phyloP scores from a whole-genome alignment of 208 protist species.

The Trypanosoma congolense region DNA sequence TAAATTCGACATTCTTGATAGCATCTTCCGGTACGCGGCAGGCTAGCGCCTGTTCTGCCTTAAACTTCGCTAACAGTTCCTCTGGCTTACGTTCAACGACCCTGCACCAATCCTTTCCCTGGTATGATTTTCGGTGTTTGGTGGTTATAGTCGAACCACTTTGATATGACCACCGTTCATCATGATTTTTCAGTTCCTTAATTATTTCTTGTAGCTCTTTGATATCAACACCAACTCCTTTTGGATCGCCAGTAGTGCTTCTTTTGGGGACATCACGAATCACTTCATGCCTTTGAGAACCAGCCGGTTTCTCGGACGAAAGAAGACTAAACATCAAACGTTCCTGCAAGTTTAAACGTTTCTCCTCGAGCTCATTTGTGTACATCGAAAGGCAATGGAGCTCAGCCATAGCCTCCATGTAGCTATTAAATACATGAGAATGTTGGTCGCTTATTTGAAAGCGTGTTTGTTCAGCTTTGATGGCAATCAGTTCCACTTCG shows the following conservation, averaged over 20 bases:
- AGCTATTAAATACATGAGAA: conserved; percentile 16
- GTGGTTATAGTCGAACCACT: conserved; percentile 27
- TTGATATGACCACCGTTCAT: conserved; percentile 31
- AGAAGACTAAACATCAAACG: conserved; percentile 29
- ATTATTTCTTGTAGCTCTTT: conserved; percentile 30
- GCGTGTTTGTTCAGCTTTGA: conserved; percentile 25
- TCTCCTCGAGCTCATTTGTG: conserved; percentile 46
- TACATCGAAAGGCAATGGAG: conserved; percentile 46
- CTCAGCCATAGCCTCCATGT: conserved; percentile 28
- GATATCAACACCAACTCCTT: conserved; percentile 1
- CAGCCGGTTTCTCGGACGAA: background rate
- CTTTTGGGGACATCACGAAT: background rate
- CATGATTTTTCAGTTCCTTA: conserved; percentile 28
- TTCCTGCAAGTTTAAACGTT: conserved; percentile 45
- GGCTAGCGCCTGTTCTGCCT: conserved; percentile 29
- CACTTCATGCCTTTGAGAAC: background rate
- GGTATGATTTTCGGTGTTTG: conserved; percentile 25
- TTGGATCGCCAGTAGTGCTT: background rate
- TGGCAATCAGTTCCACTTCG: conserved; percentile 30
- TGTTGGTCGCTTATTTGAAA: conserved; percentile 37
- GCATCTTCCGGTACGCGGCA: conserved; percentile 31
- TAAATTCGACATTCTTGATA: conserved; percentile 30
- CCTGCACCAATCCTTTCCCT: conserved; percentile 28
- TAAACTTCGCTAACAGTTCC: conserved; percentile 32
- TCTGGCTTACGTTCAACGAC: conserved; percentile 34